Evolutionary conservation across 2,329 filamentous ascomycete species (phyloP).

Genomic region (Sporothrix phasma): DNA sequence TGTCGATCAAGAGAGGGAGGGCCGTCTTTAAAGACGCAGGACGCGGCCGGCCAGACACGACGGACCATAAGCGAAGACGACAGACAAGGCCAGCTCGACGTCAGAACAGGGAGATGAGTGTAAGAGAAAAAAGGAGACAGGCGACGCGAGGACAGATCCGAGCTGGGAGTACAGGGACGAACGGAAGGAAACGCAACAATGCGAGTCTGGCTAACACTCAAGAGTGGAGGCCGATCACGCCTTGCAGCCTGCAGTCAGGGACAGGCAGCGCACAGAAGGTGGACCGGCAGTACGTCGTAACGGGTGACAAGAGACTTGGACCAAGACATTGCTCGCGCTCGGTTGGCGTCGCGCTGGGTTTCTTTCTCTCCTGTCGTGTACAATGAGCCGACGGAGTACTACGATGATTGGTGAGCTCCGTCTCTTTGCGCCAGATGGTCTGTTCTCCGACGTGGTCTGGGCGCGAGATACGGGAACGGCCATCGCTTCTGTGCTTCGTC

Average conservation of each 20-base stretch:
- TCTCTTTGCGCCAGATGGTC: no score
- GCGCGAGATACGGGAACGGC: background rate
- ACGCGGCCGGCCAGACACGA: background rate
- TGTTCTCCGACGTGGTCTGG: background rate
- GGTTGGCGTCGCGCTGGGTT: no score
- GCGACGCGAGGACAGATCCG: background rate
- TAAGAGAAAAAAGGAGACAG: no score
- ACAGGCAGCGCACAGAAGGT: background rate
- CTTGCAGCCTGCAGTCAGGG: slow-evolving; percentile 1
- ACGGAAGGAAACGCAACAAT: no score
- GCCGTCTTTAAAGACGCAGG: background rate
- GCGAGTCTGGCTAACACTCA: background rate
- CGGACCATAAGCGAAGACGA: background rate
- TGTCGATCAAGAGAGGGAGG: background rate
- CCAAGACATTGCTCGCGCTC: background rate
- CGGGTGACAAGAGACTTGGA: background rate
- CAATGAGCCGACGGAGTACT: no score
- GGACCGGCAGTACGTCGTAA: background rate
- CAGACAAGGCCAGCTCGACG: background rate
- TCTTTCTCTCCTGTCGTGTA: background rate
- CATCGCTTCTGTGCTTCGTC: background rate
- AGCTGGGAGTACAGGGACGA: no score
- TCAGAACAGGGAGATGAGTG: no score
- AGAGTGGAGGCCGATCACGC: slow-evolving; percentile 14
- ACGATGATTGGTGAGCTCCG: no score